phyloP scores from a whole-genome alignment of 2,329 filamentous ascomycete species.

The Passalora sequoiae region DNA sequence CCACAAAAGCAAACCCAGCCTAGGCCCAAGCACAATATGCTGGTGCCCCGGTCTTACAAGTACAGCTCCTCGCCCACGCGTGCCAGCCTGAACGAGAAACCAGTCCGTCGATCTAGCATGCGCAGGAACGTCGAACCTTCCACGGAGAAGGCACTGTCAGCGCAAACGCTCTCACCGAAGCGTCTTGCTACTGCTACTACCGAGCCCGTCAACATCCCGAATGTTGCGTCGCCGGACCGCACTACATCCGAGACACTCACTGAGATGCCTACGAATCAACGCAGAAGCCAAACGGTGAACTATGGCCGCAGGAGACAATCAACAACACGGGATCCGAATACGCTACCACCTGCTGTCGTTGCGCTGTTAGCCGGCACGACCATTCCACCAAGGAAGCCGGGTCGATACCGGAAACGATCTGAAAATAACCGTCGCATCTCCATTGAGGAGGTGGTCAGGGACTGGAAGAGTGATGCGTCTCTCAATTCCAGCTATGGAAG shows the following conservation, averaged over 20 bases:
- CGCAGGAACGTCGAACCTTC: conserved; percentile 12
- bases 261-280: conserved; percentile 23
- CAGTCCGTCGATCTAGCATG: conserved; percentile 12
- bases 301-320: conserved; percentile 23
- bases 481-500: conserved; percentile 28
- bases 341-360: conserved; percentile 52
- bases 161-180: conserved; percentile 18
- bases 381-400: conserved; percentile 49
- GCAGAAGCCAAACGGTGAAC: conserved; percentile 17
- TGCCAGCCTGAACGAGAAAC: conserved; percentile 19
- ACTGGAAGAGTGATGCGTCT: conserved; percentile 47
- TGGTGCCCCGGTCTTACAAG: conserved; percentile 44
- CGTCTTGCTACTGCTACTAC: conserved; percentile 36
- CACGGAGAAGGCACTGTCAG: conserved; percentile 14
- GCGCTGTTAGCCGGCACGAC: conserved; percentile 55
- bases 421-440: conserved; percentile 44
- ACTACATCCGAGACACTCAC: conserved; percentile 26
- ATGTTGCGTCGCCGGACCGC: conserved; percentile 30
- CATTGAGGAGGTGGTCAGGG: conserved; percentile 54
- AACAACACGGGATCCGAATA: conserved; percentile 39
- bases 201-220: conserved; percentile 40
- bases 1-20: conserved; percentile 9
- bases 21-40: conserved; percentile 32
- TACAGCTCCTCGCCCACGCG: conserved; percentile 34
- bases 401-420: conserved; percentile 37